These are phyloP conservation scores for Proliferodiscus dingleyae DNA, from an alignment of 2,329 filamentous ascomycete genomes.

Conservation along the genomic window DNA sequence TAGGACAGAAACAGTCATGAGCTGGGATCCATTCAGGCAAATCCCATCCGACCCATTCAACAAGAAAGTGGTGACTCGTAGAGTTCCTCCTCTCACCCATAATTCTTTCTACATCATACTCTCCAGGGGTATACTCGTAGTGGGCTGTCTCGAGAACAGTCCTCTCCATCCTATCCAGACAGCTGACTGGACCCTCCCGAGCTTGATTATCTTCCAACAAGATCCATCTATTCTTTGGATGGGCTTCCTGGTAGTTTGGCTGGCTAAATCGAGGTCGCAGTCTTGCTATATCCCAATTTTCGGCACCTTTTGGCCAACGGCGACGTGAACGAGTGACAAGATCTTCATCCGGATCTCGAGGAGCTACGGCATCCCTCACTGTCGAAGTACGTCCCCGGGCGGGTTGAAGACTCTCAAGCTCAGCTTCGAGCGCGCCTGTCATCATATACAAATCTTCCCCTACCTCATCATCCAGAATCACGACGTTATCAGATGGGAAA, in stretches of 20 bases:
- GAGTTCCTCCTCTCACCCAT: not conserved
- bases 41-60: constrained; percentile 6
- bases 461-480: not conserved
- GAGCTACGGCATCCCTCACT: not conserved
- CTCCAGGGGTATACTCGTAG: not conserved
- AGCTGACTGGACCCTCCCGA: not conserved
- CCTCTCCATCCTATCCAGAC: not conserved
- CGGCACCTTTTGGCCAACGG: not conserved
- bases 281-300: not conserved
- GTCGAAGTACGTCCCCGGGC: too few species aligned
- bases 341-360: not conserved
- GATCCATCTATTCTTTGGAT: not conserved
- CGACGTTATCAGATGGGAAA: not conserved
- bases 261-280: not conserved
- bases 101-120: constrained; percentile 7
- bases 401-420: not conserved
- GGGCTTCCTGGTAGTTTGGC: not conserved
- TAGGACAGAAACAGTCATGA: constrained; percentile 6
- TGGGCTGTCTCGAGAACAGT: not conserved
- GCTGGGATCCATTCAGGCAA: constrained; percentile 7
- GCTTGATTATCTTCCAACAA: not conserved
- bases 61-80: constrained; percentile 2
- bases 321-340: not conserved
- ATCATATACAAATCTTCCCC: not conserved
- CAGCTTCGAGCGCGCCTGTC: not conserved